Percentiles rank a stretch among this genome's conserved stretches.
phyloP scores from a whole-genome alignment of 1,139 yeast genomes.

The Taiozyma onychis region DNA sequence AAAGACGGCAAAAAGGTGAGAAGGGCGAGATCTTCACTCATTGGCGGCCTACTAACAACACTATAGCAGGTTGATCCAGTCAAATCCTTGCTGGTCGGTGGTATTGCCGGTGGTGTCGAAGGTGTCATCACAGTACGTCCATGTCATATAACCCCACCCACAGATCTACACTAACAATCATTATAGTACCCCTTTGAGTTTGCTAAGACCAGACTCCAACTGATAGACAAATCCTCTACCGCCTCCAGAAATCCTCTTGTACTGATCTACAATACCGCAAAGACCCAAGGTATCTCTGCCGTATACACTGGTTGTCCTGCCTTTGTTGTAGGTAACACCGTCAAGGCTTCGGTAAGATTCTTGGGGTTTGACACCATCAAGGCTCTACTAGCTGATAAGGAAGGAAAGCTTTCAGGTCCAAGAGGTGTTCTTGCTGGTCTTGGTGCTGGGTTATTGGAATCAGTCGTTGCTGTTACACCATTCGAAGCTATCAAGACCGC shows the following conservation, averaged over 20 bases:
- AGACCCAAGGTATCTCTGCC: slow-evolving; percentile 72
- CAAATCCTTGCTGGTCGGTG: slow-evolving; percentile 87
- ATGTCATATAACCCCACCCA: not conserved
- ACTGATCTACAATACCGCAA: slow-evolving; percentile 67
- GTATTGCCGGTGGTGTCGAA: slow-evolving; percentile 91
- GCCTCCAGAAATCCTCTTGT: slow-evolving; percentile 79
- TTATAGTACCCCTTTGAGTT: slow-evolving; percentile 82
- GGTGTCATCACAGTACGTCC: slow-evolving; percentile 56
- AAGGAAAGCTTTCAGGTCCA: slow-evolving; percentile 84
- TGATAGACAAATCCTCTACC: slow-evolving; percentile 63
- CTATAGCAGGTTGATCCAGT: slow-evolving; percentile 40
- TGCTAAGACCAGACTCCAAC: slow-evolving; percentile 89
- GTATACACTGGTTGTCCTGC: slow-evolving; percentile 98
- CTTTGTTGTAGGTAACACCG: slow-evolving; percentile 91
- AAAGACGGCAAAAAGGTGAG: slow-evolving; percentile 4
- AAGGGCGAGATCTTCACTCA: not conserved
- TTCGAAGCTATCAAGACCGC: slow-evolving; percentile 96
- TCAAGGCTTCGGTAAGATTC: slow-evolving; percentile 90
- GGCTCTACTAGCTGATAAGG: slow-evolving; percentile 65
- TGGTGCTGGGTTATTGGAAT: slow-evolving; percentile 93
- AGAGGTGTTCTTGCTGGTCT: slow-evolving; percentile 92
- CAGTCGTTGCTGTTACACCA: slow-evolving; percentile 92
- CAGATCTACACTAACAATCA: not conserved
- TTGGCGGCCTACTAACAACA: not conserved
- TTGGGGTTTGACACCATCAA: slow-evolving; percentile 89